Conservation (phyloP, 208 protist genomes). For the Zelonia costaricensis region DNA sequence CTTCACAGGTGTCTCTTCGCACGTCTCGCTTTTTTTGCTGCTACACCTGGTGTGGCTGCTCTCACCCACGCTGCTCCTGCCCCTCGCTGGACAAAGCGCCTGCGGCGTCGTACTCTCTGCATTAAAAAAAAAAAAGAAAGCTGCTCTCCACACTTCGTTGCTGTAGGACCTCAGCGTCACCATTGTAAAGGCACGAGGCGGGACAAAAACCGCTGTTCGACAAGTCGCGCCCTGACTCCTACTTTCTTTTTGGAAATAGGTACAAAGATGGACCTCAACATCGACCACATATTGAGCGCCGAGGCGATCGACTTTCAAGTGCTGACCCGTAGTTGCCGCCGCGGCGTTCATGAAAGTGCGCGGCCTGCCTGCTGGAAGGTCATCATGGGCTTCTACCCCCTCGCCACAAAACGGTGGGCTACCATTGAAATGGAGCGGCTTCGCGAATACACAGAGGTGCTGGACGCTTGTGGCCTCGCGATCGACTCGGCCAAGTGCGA, state of each 20-base stretch:
- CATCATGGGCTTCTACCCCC: slow-evolving; percentile 72
- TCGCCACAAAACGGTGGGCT: slow-evolving; percentile 28
- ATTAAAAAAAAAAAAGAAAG: too few species aligned
- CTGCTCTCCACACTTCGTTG: too few species aligned
- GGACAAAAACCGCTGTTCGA: too few species aligned
- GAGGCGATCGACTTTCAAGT: slow-evolving; percentile 36
- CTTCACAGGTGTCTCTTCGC: too few species aligned
- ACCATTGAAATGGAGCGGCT: slow-evolving; percentile 22
- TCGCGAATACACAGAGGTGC: slow-evolving; percentile 9
- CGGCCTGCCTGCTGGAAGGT: slow-evolving; percentile 69
- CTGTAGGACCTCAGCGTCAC: too few species aligned
- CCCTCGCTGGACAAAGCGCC: too few species aligned
- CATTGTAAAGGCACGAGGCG: too few species aligned
- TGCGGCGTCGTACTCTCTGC: too few species aligned
- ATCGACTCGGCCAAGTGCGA: not conserved
- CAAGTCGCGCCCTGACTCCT: too few species aligned
- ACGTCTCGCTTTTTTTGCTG: too few species aligned
- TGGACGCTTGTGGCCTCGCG: slow-evolving; percentile 17
- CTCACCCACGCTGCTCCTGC: too few species aligned
- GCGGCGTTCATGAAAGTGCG: slow-evolving; percentile 42
- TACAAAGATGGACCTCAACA: slow-evolving; percentile 13
- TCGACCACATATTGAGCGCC: slow-evolving; percentile 16
- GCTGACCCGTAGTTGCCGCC: slow-evolving; percentile 41
- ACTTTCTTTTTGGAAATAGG: slow-evolving; percentile 3
- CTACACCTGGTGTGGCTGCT: too few species aligned